A percentile compares a stretch with the other conserved stretches of the same genome.
phyloP scores from a whole-genome alignment of 2,329 filamentous ascomycete species.

The Volutella citrinella region DNA sequence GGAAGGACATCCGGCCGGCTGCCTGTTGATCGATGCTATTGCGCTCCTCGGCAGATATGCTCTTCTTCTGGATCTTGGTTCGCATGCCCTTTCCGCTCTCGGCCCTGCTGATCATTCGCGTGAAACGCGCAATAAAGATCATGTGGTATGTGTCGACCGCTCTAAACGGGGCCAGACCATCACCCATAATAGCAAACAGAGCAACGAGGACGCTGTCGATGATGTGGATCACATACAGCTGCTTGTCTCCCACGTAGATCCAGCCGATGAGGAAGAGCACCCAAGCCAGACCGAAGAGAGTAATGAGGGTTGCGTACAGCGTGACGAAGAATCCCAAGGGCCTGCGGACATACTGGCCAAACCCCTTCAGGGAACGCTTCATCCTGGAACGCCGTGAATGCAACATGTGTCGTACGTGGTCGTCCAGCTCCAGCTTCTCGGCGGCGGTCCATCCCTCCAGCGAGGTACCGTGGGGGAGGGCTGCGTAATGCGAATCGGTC shows the following conservation, averaged over 20 bases:
- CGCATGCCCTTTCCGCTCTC: constrained; percentile 47
- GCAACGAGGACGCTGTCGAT: constrained; percentile 71
- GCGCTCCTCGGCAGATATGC: constrained; percentile 12
- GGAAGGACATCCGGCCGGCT: constrained; percentile 13
- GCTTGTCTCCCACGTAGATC: constrained; percentile 75
- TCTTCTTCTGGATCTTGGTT: constrained; percentile 17
- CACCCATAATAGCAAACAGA: constrained; percentile 68
- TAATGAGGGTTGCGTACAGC: constrained; percentile 78
- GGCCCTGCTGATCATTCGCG: constrained; percentile 34
- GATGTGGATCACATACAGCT: constrained; percentile 66
- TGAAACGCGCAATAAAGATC: constrained; percentile 74
- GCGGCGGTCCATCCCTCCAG: constrained; percentile 72
- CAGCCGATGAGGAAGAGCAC: constrained; percentile 88
- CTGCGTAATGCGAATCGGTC: constrained; percentile 71
- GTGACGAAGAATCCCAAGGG: constrained; percentile 83
- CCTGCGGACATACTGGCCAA: constrained; percentile 72
- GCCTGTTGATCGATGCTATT: constrained; percentile 12
- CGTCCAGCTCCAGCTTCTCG: constrained; percentile 75
- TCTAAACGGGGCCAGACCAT: constrained; percentile 71
- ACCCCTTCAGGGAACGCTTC: constrained; percentile 76
- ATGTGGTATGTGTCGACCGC: constrained; percentile 84
- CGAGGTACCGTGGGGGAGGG: constrained; percentile 70
- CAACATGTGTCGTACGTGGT: constrained; percentile 83
- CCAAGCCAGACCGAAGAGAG: constrained; percentile 82
- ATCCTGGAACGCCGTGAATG: constrained; percentile 78